A percentile compares a stretch with the other conserved stretches of the same genome.
These are phyloP conservation scores for Ceratobasidium sp. DNA, from an alignment of 1,284 basidiomycete species.

Conservation along the genomic window DNA sequence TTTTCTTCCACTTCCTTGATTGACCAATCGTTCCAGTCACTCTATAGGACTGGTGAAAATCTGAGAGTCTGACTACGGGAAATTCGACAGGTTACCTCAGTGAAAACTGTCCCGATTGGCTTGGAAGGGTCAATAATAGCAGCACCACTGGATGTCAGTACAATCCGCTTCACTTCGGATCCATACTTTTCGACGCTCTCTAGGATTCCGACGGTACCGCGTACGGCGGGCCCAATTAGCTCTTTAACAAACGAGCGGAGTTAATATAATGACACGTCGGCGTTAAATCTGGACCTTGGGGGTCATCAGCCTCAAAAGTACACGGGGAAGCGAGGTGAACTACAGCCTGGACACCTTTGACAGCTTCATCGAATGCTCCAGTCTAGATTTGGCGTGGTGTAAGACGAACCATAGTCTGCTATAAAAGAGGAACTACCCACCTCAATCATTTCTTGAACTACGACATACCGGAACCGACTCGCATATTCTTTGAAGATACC, in stretches of 20 bases:
- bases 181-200: constrained; percentile 60
- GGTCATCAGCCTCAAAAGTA: constrained; percentile 49
- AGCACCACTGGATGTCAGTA: constrained; percentile 65
- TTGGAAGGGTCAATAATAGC: constrained; percentile 53
- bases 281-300: constrained; percentile 51
- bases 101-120: constrained; percentile 45
- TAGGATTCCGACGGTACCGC: constrained; percentile 66
- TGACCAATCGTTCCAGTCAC: constrained; percentile 70
- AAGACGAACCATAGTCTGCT: neutral
- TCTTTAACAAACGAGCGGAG: too few species aligned
- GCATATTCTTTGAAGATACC: constrained; percentile 52
- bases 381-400: neutral
- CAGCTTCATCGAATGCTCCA: constrained; percentile 49
- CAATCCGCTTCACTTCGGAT: constrained; percentile 64
- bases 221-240: constrained; percentile 67
- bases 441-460: constrained; percentile 57
- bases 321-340: constrained; percentile 48
- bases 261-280: too few species aligned
- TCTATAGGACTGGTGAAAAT: too few species aligned
- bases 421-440: constrained; percentile 29
- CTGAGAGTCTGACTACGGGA: too few species aligned
- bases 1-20: constrained; percentile 60
- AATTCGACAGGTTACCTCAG: constrained; percentile 42
- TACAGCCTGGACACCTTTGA: constrained; percentile 47
- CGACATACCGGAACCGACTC: constrained; percentile 54